Evolutionary conservation across 208 protist genomes (phyloP).

Genomic region (Entamoeba dispar): DNA sequence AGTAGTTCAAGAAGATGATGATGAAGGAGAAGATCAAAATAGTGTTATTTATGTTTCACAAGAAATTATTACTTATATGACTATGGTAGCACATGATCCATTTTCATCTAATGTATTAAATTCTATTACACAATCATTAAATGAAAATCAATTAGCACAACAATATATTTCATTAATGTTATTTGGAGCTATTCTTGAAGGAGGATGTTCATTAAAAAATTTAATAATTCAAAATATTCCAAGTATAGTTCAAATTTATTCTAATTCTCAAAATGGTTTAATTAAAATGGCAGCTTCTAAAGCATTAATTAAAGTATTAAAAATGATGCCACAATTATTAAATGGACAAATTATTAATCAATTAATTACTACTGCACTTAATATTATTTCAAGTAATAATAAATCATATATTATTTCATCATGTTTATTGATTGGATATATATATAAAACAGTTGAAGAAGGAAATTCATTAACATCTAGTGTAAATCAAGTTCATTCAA

Average conservation of each 20-base stretch:
- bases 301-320: background rate
- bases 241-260: background rate
- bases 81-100: background rate
- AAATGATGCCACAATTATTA: background rate
- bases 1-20: background rate
- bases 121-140: background rate
- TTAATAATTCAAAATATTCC: background rate
- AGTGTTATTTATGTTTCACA: background rate
- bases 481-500: background rate
- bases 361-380: background rate
- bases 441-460: background rate
- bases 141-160: background rate
- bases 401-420: background rate
- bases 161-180: background rate
- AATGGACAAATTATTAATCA: background rate
- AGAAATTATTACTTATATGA: background rate
- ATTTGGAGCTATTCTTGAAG: background rate
- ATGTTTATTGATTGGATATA: background rate
- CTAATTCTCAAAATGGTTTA: background rate
- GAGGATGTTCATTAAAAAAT: background rate
- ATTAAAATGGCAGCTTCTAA: background rate
- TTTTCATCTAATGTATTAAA: background rate
- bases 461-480: background rate
- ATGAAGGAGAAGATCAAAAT: background rate
- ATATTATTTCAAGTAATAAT: background rate